Evolutionary conservation across 2,329 filamentous ascomycete genomes (phyloP).

Genomic region (Diaporthe amygdali): DNA sequence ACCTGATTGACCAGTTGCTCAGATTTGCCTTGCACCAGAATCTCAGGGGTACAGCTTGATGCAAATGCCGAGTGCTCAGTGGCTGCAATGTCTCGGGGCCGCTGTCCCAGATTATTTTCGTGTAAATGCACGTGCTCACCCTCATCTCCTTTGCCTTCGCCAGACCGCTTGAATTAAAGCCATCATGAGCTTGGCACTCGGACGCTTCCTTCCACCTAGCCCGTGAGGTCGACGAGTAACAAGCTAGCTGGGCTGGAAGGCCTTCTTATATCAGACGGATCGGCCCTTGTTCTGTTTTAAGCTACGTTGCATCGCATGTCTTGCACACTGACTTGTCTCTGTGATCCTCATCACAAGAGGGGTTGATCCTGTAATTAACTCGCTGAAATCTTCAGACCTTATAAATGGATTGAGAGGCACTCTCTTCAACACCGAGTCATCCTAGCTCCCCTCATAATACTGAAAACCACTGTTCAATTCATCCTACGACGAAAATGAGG

Average conservation of each 20-base stretch:
- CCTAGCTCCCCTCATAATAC: not conserved
- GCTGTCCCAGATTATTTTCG: not conserved
- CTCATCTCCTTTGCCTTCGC: not conserved
- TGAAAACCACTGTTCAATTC: not conserved
- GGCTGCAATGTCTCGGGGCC: not conserved
- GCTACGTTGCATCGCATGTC: not conserved
- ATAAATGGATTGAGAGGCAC: not conserved
- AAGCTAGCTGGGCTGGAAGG: not conserved
- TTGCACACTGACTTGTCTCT: conserved; percentile 5
- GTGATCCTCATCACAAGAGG: not conserved
- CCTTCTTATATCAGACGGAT: not conserved
- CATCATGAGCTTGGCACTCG: not conserved
- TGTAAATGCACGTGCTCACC: not conserved
- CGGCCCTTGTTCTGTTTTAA: not conserved
- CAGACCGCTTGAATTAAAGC: no score
- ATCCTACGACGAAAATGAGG: conserved; percentile 39
- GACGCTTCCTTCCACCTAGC: not conserved
- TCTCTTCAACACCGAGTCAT: not conserved
- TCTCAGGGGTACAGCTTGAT: not conserved
- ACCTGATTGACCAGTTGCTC: not conserved
- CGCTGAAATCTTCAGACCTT: not conserved
- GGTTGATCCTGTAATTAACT: not conserved
- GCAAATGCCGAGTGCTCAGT: not conserved
- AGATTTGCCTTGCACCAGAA: not conserved
- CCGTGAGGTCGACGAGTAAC: no score